Evolutionary conservation across 305 asterid genomes (phyloP).

Genomic region (Fraxinus albicans): DNA sequence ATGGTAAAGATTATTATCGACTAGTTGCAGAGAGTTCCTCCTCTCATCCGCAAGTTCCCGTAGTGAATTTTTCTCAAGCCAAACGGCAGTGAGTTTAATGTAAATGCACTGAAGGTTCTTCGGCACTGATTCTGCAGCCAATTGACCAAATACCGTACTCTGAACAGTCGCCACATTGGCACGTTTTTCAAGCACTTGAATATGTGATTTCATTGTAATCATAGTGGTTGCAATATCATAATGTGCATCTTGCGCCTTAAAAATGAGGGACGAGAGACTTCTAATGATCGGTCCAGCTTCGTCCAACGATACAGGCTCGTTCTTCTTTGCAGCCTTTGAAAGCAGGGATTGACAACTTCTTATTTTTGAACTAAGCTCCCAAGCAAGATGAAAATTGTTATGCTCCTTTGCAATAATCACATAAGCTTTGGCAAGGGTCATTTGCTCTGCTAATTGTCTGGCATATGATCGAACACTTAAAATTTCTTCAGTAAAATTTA

Average conservation of each 20-base stretch:
- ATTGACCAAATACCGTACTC: constrained; percentile 42
- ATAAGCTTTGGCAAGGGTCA: constrained; percentile 57
- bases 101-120: constrained; percentile 44
- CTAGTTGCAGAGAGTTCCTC: constrained; percentile 42
- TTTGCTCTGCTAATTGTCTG: constrained; percentile 53
- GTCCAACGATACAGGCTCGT: constrained; percentile 39
- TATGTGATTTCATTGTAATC: constrained; percentile 51
- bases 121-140: constrained; percentile 47
- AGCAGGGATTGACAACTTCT: constrained; percentile 47
- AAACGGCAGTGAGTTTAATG: constrained; percentile 43
- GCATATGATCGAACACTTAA: constrained; percentile 44
- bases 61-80: constrained; percentile 35
- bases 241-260: constrained; percentile 49
- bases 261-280: constrained; percentile 47
- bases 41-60: constrained; percentile 34
- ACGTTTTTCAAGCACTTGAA: constrained; percentile 49
- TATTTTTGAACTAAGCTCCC: constrained; percentile 56
- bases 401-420: constrained; percentile 53
- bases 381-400: constrained; percentile 53
- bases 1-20: constrained; percentile 52
- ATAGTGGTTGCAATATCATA: constrained; percentile 56
- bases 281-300: constrained; percentile 49
- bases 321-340: constrained; percentile 47
- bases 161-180: constrained; percentile 45
- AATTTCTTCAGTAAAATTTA: constrained; percentile 37